Evolutionary conservation across 2,329 filamentous ascomycete species (phyloP).

Genomic region (Daldinia eschscholtzii): DNA sequence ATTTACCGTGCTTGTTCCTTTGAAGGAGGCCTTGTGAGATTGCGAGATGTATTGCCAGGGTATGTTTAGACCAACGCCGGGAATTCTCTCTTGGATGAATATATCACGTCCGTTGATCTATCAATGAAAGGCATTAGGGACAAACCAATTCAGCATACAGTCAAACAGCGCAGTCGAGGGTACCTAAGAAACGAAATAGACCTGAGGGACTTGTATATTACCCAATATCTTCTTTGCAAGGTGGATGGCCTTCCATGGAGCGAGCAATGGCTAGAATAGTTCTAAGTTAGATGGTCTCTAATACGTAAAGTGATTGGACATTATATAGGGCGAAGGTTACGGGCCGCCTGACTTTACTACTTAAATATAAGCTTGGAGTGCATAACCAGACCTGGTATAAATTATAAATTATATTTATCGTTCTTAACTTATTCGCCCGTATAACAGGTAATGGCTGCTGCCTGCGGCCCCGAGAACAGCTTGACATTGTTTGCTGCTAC

Average conservation of each 20-base stretch:
- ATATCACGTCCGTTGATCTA: conserved; percentile 37
- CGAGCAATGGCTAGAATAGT: too few species aligned
- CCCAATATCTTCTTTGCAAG: conserved; percentile 13
- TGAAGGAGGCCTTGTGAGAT: conserved; percentile 36
- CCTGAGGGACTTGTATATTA: neutral
- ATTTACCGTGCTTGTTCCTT: conserved; percentile 38
- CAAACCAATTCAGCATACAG: neutral
- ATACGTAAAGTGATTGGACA: too few species aligned
- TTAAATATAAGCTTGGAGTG: too few species aligned
- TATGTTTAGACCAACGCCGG: conserved; percentile 37
- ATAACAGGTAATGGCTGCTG: too few species aligned
- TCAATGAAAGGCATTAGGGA: neutral
- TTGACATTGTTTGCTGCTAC: too few species aligned
- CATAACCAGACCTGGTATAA: too few species aligned
- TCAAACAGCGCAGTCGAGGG: neutral
- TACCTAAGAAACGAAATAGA: neutral
- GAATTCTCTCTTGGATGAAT: conserved; percentile 39
- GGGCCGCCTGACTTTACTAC: too few species aligned
- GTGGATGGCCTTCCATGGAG: conserved; percentile 12
- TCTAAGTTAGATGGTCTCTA: too few species aligned
- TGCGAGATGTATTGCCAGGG: conserved; percentile 40
- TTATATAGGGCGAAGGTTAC: too few species aligned
- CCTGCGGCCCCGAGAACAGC: too few species aligned
- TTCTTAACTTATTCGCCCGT: too few species aligned
- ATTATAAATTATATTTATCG: too few species aligned